Evolutionary conservation across 176 grass and related monocot genomes (phyloP).

Genomic region (Lolium perenne): DNA sequence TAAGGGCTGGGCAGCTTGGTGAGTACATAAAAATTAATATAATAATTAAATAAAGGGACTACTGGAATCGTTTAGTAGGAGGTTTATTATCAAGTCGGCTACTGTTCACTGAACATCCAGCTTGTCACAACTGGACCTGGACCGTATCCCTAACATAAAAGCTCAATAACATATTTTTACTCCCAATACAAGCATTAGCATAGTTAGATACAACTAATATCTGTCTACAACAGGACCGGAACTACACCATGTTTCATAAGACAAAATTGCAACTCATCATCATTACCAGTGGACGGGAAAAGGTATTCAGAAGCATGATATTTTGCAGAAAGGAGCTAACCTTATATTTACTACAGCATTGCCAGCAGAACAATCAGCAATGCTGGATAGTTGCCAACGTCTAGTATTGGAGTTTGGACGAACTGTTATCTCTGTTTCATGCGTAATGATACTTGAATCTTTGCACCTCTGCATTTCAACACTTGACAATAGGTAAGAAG

Average conservation of each 20-base stretch:
- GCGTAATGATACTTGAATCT: constrained; percentile 32
- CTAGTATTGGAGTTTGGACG: constrained; percentile 35
- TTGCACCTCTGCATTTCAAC: constrained; percentile 29
- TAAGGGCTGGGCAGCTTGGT: constrained; percentile 8
- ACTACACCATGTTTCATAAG: background rate
- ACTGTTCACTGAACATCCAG: no score
- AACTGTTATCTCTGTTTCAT: constrained; percentile 40
- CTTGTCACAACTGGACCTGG: background rate
- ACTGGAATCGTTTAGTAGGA: background rate
- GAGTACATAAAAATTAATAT: background rate
- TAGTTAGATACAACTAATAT: background rate
- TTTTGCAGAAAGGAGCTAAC: constrained; percentile 16
- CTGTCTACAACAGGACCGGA: background rate
- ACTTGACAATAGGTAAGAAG: background rate
- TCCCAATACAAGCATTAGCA: background rate
- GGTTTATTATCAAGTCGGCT: no score
- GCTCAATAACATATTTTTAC: background rate
- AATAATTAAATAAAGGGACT: background rate
- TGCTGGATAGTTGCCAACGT: constrained; percentile 37
- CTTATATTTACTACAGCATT: constrained; percentile 37
- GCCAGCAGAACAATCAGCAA: background rate
- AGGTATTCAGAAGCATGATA: background rate
- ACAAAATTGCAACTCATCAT: background rate
- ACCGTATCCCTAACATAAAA: background rate
- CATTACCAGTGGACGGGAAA: background rate